phyloP scores from a whole-genome alignment of 164 flowering plant genomes.

The Vitis vinifera region DNA sequence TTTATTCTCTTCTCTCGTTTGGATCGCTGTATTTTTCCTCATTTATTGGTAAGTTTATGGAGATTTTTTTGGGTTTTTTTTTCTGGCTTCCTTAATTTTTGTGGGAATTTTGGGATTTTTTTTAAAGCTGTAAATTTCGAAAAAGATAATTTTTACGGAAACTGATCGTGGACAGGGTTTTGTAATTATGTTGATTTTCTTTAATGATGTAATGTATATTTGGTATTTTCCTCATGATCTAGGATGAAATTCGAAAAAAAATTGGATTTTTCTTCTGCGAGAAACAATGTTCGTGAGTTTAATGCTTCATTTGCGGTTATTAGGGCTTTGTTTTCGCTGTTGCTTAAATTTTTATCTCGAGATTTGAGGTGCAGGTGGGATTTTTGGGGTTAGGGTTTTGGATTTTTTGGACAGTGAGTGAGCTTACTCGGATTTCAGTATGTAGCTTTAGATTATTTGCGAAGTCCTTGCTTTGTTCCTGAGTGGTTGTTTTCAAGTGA shows the following conservation, averaged over 20 bases:
- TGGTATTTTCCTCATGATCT: background rate
- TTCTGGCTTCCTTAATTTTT: slow-evolving; percentile 8
- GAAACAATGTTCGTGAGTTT: background rate
- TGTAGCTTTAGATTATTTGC: background rate
- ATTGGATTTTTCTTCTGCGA: background rate
- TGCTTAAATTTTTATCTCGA: background rate
- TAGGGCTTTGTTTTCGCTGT: background rate
- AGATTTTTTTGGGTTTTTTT: slow-evolving; percentile 10
- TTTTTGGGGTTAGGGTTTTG: slow-evolving; percentile 5
- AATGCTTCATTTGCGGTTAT: background rate
- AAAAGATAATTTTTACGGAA: slow-evolving; percentile 4
- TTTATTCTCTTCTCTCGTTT: slow-evolving; percentile 6
- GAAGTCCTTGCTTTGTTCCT: background rate
- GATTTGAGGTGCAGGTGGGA: background rate
- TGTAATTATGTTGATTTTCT: background rate
- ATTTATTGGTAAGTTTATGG: slow-evolving; percentile 28
- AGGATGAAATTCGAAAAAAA: background rate
- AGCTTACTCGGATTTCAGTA: background rate
- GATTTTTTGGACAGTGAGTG: background rate
- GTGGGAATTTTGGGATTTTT: background rate
- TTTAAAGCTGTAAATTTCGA: slow-evolving; percentile 6
- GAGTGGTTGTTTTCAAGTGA: background rate
- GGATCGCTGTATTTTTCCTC: slow-evolving; percentile 9
- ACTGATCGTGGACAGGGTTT: background rate
- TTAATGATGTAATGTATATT: background rate